Conservation (phyloP, 2,329 filamentous ascomycete genomes). For the Trichoderma endophyticum region DNA sequence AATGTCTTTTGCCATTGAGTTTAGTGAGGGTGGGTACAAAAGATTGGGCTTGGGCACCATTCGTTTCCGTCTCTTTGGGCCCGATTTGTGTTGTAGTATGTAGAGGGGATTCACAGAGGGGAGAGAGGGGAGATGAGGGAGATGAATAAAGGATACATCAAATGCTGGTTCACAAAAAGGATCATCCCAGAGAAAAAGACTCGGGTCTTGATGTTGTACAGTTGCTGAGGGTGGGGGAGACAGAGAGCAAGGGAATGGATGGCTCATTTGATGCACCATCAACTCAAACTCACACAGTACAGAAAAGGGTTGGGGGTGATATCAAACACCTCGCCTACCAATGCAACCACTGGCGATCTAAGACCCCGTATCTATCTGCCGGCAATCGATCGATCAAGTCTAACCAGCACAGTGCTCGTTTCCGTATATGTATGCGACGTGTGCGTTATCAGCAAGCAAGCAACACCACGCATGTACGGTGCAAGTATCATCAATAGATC, state of each 20-base stretch:
- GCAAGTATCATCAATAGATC: not conserved
- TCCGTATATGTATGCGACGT: not conserved
- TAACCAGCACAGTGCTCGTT: not conserved
- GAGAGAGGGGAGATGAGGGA: not conserved
- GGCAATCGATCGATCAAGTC: conserved; percentile 9
- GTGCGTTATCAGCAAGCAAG: not conserved
- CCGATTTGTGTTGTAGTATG: not conserved
- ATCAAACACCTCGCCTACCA: not conserved
- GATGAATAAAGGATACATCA: not conserved
- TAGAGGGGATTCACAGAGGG: not conserved
- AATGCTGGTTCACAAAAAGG: not conserved
- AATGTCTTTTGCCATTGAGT: conserved; percentile 8
- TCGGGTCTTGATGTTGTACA: not conserved
- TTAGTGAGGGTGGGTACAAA: not conserved
- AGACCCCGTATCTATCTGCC: conserved; percentile 1
- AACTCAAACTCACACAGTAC: not conserved
- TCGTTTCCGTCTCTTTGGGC: not conserved
- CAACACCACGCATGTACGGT: not conserved
- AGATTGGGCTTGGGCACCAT: not conserved
- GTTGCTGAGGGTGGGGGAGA: not conserved
- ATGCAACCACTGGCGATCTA: conserved; percentile 3
- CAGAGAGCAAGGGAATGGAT: not conserved
- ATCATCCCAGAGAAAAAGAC: not conserved
- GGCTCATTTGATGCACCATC: not conserved
- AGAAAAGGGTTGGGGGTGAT: not conserved